phyloP scores from a whole-genome alignment of 768 basidiomycete genomes.

The Serendipita sp. region DNA sequence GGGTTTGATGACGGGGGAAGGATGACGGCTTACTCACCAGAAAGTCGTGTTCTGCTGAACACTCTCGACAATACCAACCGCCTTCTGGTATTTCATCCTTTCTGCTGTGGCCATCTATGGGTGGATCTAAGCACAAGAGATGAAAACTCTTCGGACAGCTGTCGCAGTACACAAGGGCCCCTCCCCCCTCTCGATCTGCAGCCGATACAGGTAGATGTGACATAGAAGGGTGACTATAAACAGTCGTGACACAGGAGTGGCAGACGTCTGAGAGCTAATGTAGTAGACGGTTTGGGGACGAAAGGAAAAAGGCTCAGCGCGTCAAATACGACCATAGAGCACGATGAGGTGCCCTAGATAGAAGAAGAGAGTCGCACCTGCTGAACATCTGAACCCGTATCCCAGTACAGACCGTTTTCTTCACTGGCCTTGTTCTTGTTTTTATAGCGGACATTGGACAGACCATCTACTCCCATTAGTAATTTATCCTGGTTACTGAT shows the following conservation, averaged over 20 bases:
- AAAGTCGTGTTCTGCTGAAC: conserved; percentile 8
- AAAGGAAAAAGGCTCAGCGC: not conserved
- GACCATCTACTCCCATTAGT: not conserved
- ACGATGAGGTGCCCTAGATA: not conserved
- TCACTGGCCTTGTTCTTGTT: conserved; percentile 1
- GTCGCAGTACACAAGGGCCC: conserved; percentile 88
- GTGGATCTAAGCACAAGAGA: conserved; percentile 91
- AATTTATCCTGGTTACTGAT: not conserved
- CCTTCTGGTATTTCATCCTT: conserved; percentile 66
- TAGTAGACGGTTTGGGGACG: not conserved
- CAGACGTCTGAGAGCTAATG: not conserved
- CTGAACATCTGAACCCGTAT: not conserved
- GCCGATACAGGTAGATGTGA: conserved; percentile 4
- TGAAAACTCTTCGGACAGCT: conserved; percentile 94
- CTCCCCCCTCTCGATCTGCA: conserved; percentile 23
- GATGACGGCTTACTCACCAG: not conserved
- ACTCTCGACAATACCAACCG: conserved; percentile 47
- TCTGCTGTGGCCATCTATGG: conserved; percentile 42
- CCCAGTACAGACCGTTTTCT: not conserved
- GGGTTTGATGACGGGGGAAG: not conserved
- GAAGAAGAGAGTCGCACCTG: not conserved
- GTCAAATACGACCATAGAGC: no score
- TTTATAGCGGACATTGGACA: not conserved
- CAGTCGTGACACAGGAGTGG: not conserved
- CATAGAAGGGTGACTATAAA: conserved; percentile 1